These are phyloP conservation scores for Mikania micrantha DNA, from an alignment of 129 eudicot genomes.

Conservation along the genomic window DNA sequence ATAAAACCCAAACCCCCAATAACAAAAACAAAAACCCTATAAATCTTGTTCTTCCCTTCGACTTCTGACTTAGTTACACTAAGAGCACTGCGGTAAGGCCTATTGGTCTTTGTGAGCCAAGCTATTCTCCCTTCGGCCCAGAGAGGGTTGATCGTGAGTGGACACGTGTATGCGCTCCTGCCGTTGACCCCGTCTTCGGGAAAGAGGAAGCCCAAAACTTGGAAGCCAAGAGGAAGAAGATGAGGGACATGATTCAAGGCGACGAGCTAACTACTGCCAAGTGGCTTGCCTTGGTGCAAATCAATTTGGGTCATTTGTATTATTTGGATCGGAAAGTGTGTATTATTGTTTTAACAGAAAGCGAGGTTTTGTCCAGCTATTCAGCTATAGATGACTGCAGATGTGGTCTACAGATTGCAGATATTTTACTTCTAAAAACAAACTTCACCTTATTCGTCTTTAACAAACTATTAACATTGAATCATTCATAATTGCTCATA, in stretches of 20 bases:
- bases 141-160: slow-evolving; percentile 61
- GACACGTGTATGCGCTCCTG: slow-evolving; percentile 94
- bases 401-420: too few relatives aligned
- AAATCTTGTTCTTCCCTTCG: slow-evolving; percentile 62
- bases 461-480: too few relatives aligned
- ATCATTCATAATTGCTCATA: too few relatives aligned
- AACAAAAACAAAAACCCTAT: slow-evolving; percentile 22
- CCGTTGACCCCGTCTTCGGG: slow-evolving; percentile 45
- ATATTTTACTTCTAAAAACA: too few relatives aligned
- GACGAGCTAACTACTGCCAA: slow-evolving; percentile 52
- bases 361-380: too few relatives aligned
- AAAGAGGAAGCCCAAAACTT: slow-evolving; percentile 34
- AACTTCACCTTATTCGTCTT: too few relatives aligned
- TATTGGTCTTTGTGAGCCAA: slow-evolving; percentile 82
- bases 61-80: slow-evolving; percentile 82
- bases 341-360: too few relatives aligned
- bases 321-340: too few relatives aligned
- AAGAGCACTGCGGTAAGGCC: slow-evolving; percentile 55
- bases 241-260: slow-evolving; percentile 54
- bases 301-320: slow-evolving; percentile 77
- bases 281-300: slow-evolving; percentile 57
- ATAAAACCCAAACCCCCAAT: too few relatives aligned
- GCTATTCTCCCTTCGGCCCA: slow-evolving; percentile 89
- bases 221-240: slow-evolving; percentile 53
- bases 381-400: too few relatives aligned